These are phyloP conservation scores for Blastocystis sp. DNA, from an alignment of 352 stramenopile genomes.

Conservation along the genomic window DNA sequence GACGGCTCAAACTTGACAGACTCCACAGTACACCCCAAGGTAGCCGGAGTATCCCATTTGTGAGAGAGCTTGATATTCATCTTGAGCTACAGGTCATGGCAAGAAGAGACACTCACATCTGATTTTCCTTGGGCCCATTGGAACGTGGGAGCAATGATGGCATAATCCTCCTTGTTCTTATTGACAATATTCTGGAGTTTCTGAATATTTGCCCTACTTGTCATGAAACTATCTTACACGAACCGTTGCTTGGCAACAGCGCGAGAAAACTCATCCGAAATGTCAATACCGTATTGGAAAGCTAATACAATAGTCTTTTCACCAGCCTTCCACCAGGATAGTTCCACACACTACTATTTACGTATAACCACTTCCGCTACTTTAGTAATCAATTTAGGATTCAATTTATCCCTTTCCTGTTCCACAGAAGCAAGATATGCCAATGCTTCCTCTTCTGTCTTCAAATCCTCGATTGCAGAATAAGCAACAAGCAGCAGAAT, in stretches of 20 bases:
- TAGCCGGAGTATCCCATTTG: constrained; percentile 60
- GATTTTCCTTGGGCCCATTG: constrained; percentile 58
- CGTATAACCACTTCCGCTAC: not conserved
- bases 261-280: constrained; percentile 31
- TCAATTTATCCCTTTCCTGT: not conserved
- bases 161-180: constrained; percentile 62
- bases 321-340: constrained; percentile 59
- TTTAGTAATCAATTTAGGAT: not conserved
- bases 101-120: not conserved
- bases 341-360: constrained; percentile 37
- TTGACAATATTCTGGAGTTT: constrained; percentile 58
- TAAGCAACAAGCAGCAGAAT: not conserved
- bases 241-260: constrained; percentile 13
- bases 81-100: constrained; percentile 22
- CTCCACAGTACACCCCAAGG: constrained; percentile 26
- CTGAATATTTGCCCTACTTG: constrained; percentile 3
- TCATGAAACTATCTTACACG: not conserved
- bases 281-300: constrained; percentile 27
- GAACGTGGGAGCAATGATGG: constrained; percentile 36
- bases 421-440: constrained; percentile 21
- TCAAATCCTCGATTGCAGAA: not conserved
- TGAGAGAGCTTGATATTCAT: constrained; percentile 60
- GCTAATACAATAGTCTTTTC: constrained; percentile 56
- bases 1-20: constrained; percentile 37
- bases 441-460: not conserved